Conservation (phyloP, 768 basidiomycete genomes). For the Terana coerulea region DNA sequence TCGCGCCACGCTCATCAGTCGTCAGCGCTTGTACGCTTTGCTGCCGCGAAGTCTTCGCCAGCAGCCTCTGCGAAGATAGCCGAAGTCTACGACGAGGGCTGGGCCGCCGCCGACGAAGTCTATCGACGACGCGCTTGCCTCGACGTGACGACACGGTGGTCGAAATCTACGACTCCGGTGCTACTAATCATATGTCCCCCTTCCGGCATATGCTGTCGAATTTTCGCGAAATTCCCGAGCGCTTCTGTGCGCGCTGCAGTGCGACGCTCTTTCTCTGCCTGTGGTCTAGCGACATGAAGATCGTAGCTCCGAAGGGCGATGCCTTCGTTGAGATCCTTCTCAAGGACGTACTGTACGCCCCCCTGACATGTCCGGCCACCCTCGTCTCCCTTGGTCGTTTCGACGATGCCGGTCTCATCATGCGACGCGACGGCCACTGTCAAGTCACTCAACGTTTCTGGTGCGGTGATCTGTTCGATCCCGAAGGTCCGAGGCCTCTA, state of each 20-base stretch:
- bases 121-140: not conserved
- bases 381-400: not conserved
- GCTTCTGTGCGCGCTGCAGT: too few relatives aligned
- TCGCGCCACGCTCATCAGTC: too few relatives aligned
- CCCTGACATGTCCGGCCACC: not conserved
- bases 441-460: not conserved
- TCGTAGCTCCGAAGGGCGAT: not conserved
- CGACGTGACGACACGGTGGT: too few relatives aligned
- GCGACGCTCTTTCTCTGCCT: not conserved
- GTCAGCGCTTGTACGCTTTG: too few relatives aligned
- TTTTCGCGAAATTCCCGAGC: not conserved
- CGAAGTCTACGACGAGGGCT: not conserved
- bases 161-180: not conserved
- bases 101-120: not conserved
- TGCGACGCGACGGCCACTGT: not conserved
- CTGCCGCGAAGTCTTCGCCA: too few relatives aligned
- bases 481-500: not conserved
- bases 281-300: not conserved
- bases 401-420: not conserved
- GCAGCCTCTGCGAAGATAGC: not conserved
- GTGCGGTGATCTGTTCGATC: not conserved
- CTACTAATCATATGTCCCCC: constrained; percentile 1
- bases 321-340: too few relatives aligned
- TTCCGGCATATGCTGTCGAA: not conserved
- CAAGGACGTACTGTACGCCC: not conserved